phyloP scores from a whole-genome alignment of 441 rosid genomes.

The Metrosideros polymorpha region DNA sequence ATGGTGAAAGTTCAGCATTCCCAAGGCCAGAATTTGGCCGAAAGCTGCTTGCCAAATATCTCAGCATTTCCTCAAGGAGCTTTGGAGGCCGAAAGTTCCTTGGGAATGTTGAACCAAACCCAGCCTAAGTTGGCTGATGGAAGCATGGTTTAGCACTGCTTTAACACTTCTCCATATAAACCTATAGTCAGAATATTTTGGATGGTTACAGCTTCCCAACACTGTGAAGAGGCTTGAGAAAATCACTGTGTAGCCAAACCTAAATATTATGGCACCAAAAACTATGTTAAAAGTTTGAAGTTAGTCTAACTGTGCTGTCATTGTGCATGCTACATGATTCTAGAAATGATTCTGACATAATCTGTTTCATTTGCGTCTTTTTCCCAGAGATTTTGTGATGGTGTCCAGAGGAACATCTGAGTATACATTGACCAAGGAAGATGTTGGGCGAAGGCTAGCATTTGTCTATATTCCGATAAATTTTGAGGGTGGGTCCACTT shows the following conservation, averaged over 20 bases:
- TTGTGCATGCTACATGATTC: background rate
- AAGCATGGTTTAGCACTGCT: background rate
- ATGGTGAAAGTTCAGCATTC: too few relatives aligned
- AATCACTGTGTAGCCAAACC: background rate
- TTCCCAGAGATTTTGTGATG: conserved; percentile 50
- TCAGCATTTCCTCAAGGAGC: too few relatives aligned
- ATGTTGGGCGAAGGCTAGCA: conserved; percentile 69
- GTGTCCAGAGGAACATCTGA: conserved; percentile 80
- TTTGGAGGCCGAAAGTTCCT: too few relatives aligned
- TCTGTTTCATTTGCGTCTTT: background rate
- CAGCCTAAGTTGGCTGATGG: too few relatives aligned
- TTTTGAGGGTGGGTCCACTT: conserved; percentile 68
- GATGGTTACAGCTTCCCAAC: background rate
- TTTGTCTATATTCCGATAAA: conserved; percentile 89
- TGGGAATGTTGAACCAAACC: too few relatives aligned
- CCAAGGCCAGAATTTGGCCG: too few relatives aligned
- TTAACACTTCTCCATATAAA: background rate
- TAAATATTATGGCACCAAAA: background rate
- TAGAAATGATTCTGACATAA: background rate
- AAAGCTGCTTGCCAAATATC: too few relatives aligned
- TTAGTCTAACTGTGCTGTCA: background rate
- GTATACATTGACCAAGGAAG: conserved; percentile 79
- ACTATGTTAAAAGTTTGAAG: background rate
- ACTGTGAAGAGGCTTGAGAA: background rate
- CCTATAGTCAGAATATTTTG: background rate